Conservation (phyloP, 2,329 filamentous ascomycete genomes). For the Gnomoniopsis sp. region DNA sequence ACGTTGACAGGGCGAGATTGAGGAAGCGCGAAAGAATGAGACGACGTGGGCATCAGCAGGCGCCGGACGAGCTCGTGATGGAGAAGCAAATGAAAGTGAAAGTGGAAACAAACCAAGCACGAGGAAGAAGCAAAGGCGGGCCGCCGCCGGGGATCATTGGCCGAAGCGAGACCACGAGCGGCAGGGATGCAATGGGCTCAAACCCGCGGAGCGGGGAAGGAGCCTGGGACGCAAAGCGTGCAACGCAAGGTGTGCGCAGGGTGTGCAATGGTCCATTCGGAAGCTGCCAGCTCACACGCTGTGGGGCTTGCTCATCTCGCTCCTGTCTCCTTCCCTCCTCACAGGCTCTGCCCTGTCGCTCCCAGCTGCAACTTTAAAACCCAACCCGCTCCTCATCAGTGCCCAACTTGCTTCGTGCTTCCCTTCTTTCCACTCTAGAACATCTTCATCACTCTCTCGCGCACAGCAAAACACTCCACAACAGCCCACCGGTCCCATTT, state of each 20-base stretch:
- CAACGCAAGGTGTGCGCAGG: not conserved
- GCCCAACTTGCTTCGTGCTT: slow-evolving; percentile 14
- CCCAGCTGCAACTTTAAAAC: slow-evolving; percentile 19
- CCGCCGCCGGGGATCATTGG: not conserved
- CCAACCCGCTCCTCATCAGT: slow-evolving; percentile 17
- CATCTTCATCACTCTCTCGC: slow-evolving; percentile 2
- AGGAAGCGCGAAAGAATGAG: slow-evolving; percentile 11
- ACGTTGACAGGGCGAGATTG: not conserved
- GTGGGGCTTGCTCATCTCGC: slow-evolving; percentile 6
- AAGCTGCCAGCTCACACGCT: slow-evolving; percentile 9
- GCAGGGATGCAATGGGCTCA: slow-evolving; percentile 8
- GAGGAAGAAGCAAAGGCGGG: not conserved
- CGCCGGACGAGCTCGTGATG: slow-evolving; percentile 9
- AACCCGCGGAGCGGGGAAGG: not conserved
- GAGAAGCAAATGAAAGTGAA: slow-evolving; percentile 5
- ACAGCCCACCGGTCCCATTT: slow-evolving; percentile 11
- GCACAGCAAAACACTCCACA: not conserved
- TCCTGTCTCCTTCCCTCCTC: not conserved
- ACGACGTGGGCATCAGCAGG: slow-evolving; percentile 8
- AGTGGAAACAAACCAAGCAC: not conserved
- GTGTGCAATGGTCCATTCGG: slow-evolving; percentile 7
- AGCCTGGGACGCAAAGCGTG: not conserved
- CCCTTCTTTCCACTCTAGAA: slow-evolving; percentile 5
- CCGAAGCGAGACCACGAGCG: not conserved
- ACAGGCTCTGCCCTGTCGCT: slow-evolving; percentile 8